Evolutionary conservation across 495 filamentous ascomycete species (phyloP), one percentile per base, ranked within the genome.

Genomic region (Ascobolus immersus): DNA sequence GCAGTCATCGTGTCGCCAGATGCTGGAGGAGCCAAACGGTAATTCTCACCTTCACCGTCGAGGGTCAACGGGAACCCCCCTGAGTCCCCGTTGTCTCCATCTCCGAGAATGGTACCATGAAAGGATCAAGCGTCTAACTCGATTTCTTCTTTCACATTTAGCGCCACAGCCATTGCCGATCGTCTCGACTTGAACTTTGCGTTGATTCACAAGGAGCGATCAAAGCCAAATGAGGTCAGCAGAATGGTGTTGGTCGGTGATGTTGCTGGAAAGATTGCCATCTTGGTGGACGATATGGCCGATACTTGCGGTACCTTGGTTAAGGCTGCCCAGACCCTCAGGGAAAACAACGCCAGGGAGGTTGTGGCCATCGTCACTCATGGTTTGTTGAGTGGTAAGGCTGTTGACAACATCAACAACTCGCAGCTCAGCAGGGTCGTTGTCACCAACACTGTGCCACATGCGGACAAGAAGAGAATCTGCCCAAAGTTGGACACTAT

Each of bases 201-300:
- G 11, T 69, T 96, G 20, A 96, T 96, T 48, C 86, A 94, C 68
- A 94, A 94, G 57, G 84, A 94, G 56, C 80, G 86, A 34, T 75
- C 82, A 1, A 67, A 81, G 14, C 84, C 86, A 33, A 93, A 92
- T 51, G 86, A 92, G 53, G 84, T 94, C 40, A 78, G 74, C 17
- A 75, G 76, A 44, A 96, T 96, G 86, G 81, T 90, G 43, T 71
- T 91, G 20, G 75, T 90, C 37, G 78, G 78, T 31, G 74, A 77
- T 32, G 62, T 67, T 42, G 63, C 68, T 52, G 55, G 59, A 48
- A 63, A 62, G 43, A 56, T 61, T 17, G 58, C 58, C n/a, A 61
- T 65, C 32, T 56, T 64, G 5, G 61, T 63, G 29, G 61, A 69
- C 45, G 73, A 79, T 42, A 82, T 80, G 75, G 86, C 80, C 7